Evolutionary conservation across 1,139 yeast genomes (phyloP).

Genomic region (Hyphopichia buzzinii): DNA sequence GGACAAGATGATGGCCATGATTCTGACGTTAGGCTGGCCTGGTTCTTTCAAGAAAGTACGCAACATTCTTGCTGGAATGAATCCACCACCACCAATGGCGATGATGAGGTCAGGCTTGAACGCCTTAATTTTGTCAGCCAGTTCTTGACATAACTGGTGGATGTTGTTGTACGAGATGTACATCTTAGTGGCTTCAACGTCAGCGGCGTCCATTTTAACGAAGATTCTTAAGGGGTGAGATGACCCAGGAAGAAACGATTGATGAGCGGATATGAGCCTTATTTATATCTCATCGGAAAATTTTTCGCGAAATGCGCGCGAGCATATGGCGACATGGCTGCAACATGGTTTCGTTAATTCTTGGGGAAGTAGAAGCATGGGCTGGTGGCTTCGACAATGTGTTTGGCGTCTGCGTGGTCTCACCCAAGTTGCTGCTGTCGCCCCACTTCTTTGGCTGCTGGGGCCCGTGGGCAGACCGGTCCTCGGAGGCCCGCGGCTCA

Average conservation of each 20-base stretch:
- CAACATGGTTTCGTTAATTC: too few species aligned
- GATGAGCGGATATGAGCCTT: neutral
- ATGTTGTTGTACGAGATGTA: slow-evolving; percentile 90
- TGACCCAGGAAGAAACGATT: neutral
- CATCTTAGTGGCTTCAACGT: slow-evolving; percentile 50
- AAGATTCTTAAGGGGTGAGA: neutral
- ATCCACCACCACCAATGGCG: slow-evolving; percentile 94
- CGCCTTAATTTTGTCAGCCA: slow-evolving; percentile 67
- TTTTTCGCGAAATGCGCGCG: neutral
- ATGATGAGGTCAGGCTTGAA: slow-evolving; percentile 84
- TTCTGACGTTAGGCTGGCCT: slow-evolving; percentile 85
- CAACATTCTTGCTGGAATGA: slow-evolving; percentile 93
- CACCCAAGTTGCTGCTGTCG: neutral
- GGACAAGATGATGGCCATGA: slow-evolving; percentile 90
- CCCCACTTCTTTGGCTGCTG: neutral
- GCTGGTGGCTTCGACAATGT: too few species aligned
- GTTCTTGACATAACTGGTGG: slow-evolving; percentile 88
- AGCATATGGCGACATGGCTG: too few species aligned
- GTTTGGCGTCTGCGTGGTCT: too few species aligned
- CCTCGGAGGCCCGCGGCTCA: neutral
- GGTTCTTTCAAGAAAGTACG: slow-evolving; percentile 86
- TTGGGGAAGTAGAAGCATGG: too few species aligned
- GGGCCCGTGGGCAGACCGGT: neutral
- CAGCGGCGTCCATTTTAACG: slow-evolving; percentile 27
- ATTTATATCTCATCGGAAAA: neutral